These are phyloP conservation scores for Geotrichum armillariae DNA, from an alignment of 1,139 yeast genomes.

Conservation along the genomic window DNA sequence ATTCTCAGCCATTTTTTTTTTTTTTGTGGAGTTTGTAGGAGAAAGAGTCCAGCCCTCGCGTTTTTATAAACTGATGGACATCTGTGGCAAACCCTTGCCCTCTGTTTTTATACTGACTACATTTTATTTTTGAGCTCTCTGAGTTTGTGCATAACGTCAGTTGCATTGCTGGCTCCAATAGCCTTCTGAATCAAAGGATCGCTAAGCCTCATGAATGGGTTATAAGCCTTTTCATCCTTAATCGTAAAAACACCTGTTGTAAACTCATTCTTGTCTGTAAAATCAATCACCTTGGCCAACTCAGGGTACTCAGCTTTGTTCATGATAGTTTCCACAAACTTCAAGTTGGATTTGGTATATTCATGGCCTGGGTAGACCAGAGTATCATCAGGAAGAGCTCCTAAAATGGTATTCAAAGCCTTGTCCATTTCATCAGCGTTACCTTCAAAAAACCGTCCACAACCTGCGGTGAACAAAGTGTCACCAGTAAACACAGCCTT, in stretches of 20 bases:
- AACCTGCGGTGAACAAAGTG: conserved; percentile 89
- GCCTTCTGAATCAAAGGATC: conserved; percentile 57
- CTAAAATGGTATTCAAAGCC: conserved; percentile 61
- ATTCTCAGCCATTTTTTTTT: background rate
- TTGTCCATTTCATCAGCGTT: conserved; percentile 74
- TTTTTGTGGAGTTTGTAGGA: no score
- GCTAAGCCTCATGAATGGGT: conserved; percentile 82
- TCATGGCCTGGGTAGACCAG: conserved; percentile 90
- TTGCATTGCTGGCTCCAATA: conserved; percentile 45
- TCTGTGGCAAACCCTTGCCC: background rate
- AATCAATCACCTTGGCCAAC: conserved; percentile 54
- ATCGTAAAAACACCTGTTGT: conserved; percentile 87
- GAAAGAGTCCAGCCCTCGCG: no score
- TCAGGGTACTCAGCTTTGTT: conserved; percentile 44
- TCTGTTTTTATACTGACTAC: conserved; percentile 29
- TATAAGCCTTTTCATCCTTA: conserved; percentile 75
- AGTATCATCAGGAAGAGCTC: conserved; percentile 64
- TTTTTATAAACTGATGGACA: no score
- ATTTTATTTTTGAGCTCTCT: conserved; percentile 68
- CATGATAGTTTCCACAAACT: conserved; percentile 69
- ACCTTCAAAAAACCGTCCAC: conserved; percentile 97
- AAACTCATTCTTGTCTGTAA: conserved; percentile 54
- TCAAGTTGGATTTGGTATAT: conserved; percentile 79
- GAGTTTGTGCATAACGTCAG: conserved; percentile 62
- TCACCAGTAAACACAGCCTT: conserved; percentile 92